A percentile compares a stretch with the other conserved stretches of the same genome.
Conservation (phyloP, 495 filamentous ascomycete species). For the Hypoxylon intermedium region DNA sequence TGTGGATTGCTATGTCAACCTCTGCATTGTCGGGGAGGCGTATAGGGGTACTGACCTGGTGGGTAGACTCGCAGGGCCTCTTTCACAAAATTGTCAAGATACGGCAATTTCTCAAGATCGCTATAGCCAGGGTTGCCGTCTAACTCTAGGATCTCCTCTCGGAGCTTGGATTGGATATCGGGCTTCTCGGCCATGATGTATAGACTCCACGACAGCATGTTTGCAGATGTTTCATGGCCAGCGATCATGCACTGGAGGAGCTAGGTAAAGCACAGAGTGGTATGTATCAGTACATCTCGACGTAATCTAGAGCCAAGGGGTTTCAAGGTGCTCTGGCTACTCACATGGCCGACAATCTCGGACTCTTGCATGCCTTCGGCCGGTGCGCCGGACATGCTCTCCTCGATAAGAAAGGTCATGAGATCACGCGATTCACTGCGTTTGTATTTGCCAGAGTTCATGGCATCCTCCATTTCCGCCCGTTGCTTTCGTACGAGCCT, state of each 20-base stretch:
- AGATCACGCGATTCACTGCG: constrained; percentile 19
- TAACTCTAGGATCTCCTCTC: not conserved
- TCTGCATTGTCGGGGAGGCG: not conserved
- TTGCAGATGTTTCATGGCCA: constrained; percentile 7
- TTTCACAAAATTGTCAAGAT: constrained; percentile 34
- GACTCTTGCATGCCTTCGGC: constrained; percentile 23
- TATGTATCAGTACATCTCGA: not conserved
- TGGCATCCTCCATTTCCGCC: not conserved
- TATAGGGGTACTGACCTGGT: constrained; percentile 9
- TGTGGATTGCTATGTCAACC: not conserved
- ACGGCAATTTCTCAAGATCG: constrained; percentile 34
- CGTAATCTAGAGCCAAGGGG: not conserved
- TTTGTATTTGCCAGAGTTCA: constrained; percentile 2
- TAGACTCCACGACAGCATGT: not conserved
- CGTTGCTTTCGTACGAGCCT: constrained; percentile 59
- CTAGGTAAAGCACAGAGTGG: constrained; percentile 10
- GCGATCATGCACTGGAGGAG: constrained; percentile 26
- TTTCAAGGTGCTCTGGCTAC: not conserved
- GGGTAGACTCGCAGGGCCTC: constrained; percentile 39
- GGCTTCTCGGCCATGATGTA: constrained; percentile 6
- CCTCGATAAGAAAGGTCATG: constrained; percentile 31
- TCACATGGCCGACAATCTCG: constrained; percentile 34
- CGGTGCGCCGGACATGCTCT: constrained; percentile 13
- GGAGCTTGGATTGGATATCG: constrained; percentile 1
- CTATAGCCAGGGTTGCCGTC: constrained; percentile 33